These are phyloP conservation scores for Colletotrichum limetticola DNA, from an alignment of 2,329 filamentous ascomycete genomes.

Conservation along the genomic window DNA sequence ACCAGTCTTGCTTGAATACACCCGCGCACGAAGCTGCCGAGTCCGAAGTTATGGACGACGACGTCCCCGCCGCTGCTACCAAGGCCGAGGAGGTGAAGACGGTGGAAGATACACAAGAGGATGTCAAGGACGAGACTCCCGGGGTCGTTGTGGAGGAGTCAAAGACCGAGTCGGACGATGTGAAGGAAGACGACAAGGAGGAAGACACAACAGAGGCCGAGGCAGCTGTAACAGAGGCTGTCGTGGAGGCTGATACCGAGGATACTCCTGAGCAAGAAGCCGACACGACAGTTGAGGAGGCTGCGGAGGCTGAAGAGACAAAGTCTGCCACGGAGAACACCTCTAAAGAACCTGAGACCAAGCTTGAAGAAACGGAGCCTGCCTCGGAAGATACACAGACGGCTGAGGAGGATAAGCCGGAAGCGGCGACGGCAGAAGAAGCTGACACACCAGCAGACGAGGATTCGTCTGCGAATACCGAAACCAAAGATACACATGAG, in stretches of 20 bases:
- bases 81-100: constrained; percentile 31
- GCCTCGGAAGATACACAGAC: not conserved
- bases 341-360: not conserved
- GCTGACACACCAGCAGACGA: not conserved
- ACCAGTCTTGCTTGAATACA: constrained; percentile 55
- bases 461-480: not conserved
- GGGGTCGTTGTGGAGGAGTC: not conserved
- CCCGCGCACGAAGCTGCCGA: constrained; percentile 49
- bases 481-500: not conserved
- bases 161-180: not conserved
- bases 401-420: not conserved
- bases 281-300: not conserved
- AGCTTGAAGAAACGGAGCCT: not conserved
- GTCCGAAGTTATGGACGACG: constrained; percentile 30
- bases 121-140: not conserved
- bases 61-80: constrained; percentile 26
- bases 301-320: not conserved
- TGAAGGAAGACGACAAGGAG: not conserved
- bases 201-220: not conserved
- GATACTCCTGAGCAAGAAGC: not conserved
- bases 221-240: not conserved
- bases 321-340: not conserved
- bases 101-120: constrained; percentile 9
- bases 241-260: not conserved
- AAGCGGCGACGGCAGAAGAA: not conserved